phyloP scores from a whole-genome alignment of 2,329 filamentous ascomycete species.

The Endocalyx cinctus region DNA sequence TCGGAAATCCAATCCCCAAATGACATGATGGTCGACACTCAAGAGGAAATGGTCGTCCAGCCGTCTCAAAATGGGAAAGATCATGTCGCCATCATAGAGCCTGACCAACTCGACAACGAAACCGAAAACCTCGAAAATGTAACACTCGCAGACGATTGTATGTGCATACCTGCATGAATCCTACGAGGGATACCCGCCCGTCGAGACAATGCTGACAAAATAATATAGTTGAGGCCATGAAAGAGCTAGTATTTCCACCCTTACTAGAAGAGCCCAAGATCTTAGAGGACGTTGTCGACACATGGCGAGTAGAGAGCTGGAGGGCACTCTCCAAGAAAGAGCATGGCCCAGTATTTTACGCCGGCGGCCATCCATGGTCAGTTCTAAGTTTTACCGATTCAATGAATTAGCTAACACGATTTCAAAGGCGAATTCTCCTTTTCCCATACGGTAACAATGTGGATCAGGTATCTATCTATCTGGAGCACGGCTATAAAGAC shows the following conservation, averaged over 20 bases:
- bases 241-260: constrained; percentile 69
- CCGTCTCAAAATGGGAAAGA: constrained; percentile 45
- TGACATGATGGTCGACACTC: constrained; percentile 52
- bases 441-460: constrained; percentile 95
- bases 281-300: constrained; percentile 69
- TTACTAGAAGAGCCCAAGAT: constrained; percentile 72
- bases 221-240: constrained; percentile 73
- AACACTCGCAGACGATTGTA: constrained; percentile 51
- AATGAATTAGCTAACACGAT: constrained; percentile 12
- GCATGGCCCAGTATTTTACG: constrained; percentile 83
- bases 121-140: constrained; percentile 43
- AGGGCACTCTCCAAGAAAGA: constrained; percentile 70
- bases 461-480: constrained; percentile 89
- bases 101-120: constrained; percentile 47
- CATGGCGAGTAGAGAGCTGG: constrained; percentile 89
- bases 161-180: constrained; percentile 1
- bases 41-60: constrained; percentile 48
- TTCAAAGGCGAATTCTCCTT: constrained; percentile 77
- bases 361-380: constrained; percentile 82
- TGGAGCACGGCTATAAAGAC: constrained; percentile 87
- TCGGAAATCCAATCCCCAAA: constrained; percentile 48
- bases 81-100: constrained; percentile 49
- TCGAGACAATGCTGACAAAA: constrained; percentile 26
- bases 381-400: constrained; percentile 21
- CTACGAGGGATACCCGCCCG: too few species aligned